Conservation (phyloP, 176 grass and related monocot species). For the Phragmites australis region DNA sequence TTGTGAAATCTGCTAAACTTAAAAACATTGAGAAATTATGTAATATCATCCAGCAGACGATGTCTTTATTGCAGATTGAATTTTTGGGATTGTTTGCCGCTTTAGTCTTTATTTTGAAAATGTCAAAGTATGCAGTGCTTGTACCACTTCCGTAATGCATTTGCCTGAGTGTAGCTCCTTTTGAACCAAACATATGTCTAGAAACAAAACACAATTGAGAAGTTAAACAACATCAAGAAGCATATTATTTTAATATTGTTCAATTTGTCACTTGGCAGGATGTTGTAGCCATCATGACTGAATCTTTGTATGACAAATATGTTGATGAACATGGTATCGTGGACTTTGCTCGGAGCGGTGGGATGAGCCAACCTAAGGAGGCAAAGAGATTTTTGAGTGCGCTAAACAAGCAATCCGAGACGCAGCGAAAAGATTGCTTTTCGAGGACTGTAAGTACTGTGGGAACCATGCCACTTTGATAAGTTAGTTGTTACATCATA, state of each 20-base stretch:
- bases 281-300: slow-evolving; percentile 74
- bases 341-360: slow-evolving; percentile 73
- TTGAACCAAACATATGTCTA: neutral
- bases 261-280: slow-evolving; percentile 54
- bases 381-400: slow-evolving; percentile 55
- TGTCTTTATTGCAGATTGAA: neutral
- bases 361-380: slow-evolving; percentile 79
- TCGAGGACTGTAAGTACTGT: slow-evolving; percentile 59
- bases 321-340: slow-evolving; percentile 74
- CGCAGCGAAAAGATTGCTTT: slow-evolving; percentile 68
- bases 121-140: neutral
- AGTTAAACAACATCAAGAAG: neutral
- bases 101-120: no score
- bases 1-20: no score
- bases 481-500: no score
- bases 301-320: slow-evolving; percentile 86
- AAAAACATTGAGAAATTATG: neutral
- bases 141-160: neutral
- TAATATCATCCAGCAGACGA: neutral
- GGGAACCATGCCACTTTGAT: neutral
- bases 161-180: neutral
- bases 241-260: slow-evolving; percentile 28
- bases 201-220: neutral
- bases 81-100: neutral
- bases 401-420: slow-evolving; percentile 71